These are phyloP conservation scores for Mediolabrus comicus DNA, from an alignment of 108 stramenopile genomes.

Conservation along the genomic window DNA sequence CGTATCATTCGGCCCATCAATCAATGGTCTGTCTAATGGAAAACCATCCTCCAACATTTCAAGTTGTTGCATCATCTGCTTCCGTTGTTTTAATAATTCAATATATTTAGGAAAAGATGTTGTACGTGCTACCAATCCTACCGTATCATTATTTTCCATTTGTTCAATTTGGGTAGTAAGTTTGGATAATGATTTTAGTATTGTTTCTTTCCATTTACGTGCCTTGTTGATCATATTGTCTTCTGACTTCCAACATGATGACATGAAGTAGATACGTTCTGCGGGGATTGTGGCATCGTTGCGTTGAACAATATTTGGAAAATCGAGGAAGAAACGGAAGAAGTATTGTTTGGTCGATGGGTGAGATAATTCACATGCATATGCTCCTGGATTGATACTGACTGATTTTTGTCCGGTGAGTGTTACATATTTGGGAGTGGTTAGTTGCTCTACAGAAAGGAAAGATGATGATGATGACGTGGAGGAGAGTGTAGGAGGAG, in stretches of 20 bases:
- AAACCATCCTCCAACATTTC: not conserved
- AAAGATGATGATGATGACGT: not conserved
- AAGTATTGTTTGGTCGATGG: conserved; percentile 12
- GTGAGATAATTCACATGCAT: conserved; percentile 5
- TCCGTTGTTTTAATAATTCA: not conserved
- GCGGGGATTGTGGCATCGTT: conserved; percentile 29
- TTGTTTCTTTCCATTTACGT: not conserved
- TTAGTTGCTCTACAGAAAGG: not conserved
- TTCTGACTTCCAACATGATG: conserved; percentile 10
- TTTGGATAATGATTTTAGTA: not conserved
- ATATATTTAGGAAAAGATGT: not conserved
- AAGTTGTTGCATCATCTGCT: not conserved
- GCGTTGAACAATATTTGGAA: conserved; percentile 15
- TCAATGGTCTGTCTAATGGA: not conserved
- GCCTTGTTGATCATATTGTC: not conserved
- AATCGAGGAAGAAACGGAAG: conserved; percentile 26
- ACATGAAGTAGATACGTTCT: conserved; percentile 29
- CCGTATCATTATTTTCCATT: not conserved
- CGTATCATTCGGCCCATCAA: not conserved
- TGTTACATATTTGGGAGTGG: not conserved
- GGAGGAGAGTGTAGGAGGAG: not conserved
- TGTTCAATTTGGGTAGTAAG: not conserved
- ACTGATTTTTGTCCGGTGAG: not conserved
- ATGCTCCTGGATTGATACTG: conserved; percentile 13
- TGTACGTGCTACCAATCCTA: not conserved